These are phyloP conservation scores for Curvularia lunata DNA, from an alignment of 2,329 filamentous ascomycete species.

Conservation along the genomic window DNA sequence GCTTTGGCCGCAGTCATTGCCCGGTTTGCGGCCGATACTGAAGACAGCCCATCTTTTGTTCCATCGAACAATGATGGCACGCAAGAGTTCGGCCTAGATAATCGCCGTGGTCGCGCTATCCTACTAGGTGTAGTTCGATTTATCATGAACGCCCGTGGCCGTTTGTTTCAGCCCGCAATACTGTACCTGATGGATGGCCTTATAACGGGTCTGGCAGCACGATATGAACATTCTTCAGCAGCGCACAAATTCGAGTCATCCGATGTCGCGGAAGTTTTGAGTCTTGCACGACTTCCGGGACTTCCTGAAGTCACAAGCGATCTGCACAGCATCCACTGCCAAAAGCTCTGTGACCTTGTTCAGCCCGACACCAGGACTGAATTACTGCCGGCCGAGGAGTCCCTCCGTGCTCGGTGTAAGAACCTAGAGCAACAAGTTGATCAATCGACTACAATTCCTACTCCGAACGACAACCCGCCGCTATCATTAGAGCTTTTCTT, in stretches of 20 bases:
- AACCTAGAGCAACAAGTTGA: slow-evolving; percentile 11
- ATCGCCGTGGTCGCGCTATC: slow-evolving; percentile 23
- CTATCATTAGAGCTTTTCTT: slow-evolving; percentile 34
- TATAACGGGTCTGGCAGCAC: slow-evolving; percentile 38
- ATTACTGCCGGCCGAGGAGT: slow-evolving; percentile 28
- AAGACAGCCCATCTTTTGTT: slow-evolving; percentile 1
- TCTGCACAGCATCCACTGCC: slow-evolving; percentile 41
- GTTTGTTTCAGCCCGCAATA: slow-evolving; percentile 51
- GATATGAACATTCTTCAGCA: neutral
- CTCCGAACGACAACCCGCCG: neutral
- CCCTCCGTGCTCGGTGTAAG: slow-evolving; percentile 19
- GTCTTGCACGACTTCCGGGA: slow-evolving; percentile 47
- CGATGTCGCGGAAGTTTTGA: slow-evolving; percentile 45
- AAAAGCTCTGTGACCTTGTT: slow-evolving; percentile 32
- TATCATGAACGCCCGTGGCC: slow-evolving; percentile 43
- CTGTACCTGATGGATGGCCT: slow-evolving; percentile 55
- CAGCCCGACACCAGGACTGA: neutral
- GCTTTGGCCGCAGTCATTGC: slow-evolving; percentile 47
- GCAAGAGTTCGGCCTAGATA: slow-evolving; percentile 9
- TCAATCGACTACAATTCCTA: neutral
- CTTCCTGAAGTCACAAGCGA: slow-evolving; percentile 54
- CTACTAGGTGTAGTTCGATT: slow-evolving; percentile 45
- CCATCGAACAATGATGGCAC: neutral
- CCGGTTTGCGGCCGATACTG: slow-evolving; percentile 32
- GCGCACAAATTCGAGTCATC: neutral